Evolutionary conservation across 78 protist genomes (phyloP).

Genomic region (Dictyostelium firmibasis): DNA sequence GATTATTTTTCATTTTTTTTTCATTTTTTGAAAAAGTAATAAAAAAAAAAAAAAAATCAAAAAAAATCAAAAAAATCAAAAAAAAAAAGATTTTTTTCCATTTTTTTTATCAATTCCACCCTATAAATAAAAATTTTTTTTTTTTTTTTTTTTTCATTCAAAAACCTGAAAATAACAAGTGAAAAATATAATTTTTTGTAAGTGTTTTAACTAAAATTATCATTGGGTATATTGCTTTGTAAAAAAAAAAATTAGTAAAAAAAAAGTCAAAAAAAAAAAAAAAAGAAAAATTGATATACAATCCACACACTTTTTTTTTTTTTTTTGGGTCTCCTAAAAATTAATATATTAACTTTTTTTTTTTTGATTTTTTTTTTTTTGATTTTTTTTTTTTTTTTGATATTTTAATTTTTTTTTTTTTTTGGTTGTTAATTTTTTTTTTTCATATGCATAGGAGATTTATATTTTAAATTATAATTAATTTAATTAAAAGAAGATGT

Average conservation of each 20-base stretch:
- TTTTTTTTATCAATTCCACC: not conserved
- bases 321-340: not conserved
- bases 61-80: not conserved
- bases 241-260: not conserved
- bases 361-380: not conserved
- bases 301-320: not conserved
- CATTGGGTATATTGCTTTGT: not conserved
- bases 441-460: not conserved
- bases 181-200: no score
- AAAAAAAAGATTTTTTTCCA: not conserved
- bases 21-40: not conserved
- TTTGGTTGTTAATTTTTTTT: not conserved
- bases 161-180: not conserved
- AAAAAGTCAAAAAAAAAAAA: not conserved
- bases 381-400: not conserved
- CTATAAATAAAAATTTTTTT: not conserved
- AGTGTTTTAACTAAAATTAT: not conserved
- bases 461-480: not conserved
- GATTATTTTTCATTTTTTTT: not conserved
- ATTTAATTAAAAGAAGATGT: constrained; percentile 41
- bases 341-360: not conserved
- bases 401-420: not conserved
- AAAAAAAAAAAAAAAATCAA: not conserved
- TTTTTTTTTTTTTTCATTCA: not conserved
- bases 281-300: no score